These are phyloP conservation scores for Pseudocercospora macadamiae DNA, from an alignment of 2,329 filamentous ascomycete species.

Conservation along the genomic window DNA sequence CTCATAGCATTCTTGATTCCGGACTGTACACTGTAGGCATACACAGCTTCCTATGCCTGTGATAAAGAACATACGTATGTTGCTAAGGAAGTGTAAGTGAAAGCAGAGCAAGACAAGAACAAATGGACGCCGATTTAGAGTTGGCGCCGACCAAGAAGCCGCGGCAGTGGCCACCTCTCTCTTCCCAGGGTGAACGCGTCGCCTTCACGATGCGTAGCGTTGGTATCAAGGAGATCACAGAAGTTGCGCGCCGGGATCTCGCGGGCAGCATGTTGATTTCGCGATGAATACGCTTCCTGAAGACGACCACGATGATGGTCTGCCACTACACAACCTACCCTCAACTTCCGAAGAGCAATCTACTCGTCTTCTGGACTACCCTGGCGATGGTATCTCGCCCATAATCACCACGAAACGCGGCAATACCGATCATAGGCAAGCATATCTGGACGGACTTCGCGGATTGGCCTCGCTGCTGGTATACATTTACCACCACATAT, in stretches of 20 bases:
- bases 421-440: constrained; percentile 46
- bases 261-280: not conserved
- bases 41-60: too few relatives aligned
- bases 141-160: not conserved
- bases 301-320: not conserved
- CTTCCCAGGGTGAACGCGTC: not conserved
- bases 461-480: constrained; percentile 68
- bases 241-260: too few relatives aligned
- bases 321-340: not conserved
- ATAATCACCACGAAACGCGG: not conserved
- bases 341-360: not conserved
- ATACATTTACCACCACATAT: constrained; percentile 62
- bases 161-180: constrained; percentile 2
- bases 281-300: not conserved
- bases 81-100: too few relatives aligned
- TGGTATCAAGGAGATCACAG: not conserved
- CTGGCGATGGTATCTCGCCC: not conserved
- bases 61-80: too few relatives aligned
- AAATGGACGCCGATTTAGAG: not conserved
- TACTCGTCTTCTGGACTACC: not conserved
- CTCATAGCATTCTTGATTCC: too few relatives aligned
- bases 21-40: too few relatives aligned
- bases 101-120: not conserved
- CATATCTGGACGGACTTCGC: constrained; percentile 64
- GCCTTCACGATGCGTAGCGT: not conserved